Base-by-base conservation (phyloP, 306 rosid genomes). In the Rosa chinensis region DNA sequence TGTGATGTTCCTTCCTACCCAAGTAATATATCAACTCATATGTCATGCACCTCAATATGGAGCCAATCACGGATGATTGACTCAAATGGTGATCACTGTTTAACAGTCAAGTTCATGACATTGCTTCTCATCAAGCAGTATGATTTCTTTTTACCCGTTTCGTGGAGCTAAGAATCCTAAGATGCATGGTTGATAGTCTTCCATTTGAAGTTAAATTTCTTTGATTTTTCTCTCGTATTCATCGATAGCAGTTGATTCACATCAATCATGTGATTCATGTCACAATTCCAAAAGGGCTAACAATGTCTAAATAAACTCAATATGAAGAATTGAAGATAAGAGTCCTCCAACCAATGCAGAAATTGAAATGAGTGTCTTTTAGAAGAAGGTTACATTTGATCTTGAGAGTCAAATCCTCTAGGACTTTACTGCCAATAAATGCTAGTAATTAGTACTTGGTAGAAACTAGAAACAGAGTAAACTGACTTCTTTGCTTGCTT, bases 401-500 rank as follows among this genome's bases (percentile, higher is more conserved):
- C 20, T 39, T 37, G 5, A 12, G 21, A 62, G 66, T 72, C 53
- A 63, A 47, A 39, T 79, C 28, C 64, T 63, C 35, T 48, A 18
- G 78, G 53, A 72, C 72, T 72, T 63, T 62, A 52, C 58, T 52
- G 58, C 8, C 58, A 16, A 32, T 32, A 52, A 52, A 5, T n/a
- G 8, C 17, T 50, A 50, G 20, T 16, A 16, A n/a, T 20, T 58
- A 44, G 43, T 68, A 64, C 72, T 66, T 28, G 9, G 45, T 75
- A 12, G 76, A 75, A 74, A 50, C 20, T 50, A 50, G 56, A 50
- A 43, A 80, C 78, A 23, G 74, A 66, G 21, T 52, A 63, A 21
- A 49, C 42, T 50, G 78, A 64, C 83, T 64, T 73, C 10, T 52
- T 80, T 64, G 68, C 78, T 53, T 43, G 28, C 74, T 52, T 73